Evolutionary conservation across 371 early-diverging fungal genomes (phyloP).

Genomic region (Batkoa obscura): DNA sequence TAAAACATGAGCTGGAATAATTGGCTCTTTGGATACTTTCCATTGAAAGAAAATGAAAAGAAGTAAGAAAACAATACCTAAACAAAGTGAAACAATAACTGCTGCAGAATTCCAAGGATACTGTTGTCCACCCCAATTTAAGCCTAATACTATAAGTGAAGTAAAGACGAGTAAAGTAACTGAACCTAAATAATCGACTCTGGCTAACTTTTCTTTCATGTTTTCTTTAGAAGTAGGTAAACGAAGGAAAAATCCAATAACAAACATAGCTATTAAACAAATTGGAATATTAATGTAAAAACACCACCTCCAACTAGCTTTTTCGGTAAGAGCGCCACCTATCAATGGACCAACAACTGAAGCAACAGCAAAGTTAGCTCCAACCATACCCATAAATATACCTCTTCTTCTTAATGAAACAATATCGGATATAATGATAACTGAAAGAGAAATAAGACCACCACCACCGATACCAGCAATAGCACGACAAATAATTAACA

Average conservation of each 20-base stretch:
- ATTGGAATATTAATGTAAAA: conserved; percentile 64
- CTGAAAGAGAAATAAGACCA: conserved; percentile 40
- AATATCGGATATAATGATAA: conserved; percentile 39
- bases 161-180: conserved; percentile 1
- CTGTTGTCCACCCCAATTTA: conserved; percentile 22
- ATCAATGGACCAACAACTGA: conserved; percentile 49
- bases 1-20: conserved; percentile 29
- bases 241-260: conserved; percentile 27
- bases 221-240: conserved; percentile 22
- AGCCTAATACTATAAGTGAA: conserved; percentile 1
- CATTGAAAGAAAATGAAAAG: conserved; percentile 35
- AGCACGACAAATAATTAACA: conserved; percentile 51
- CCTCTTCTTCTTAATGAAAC: conserved; percentile 17
- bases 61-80: conserved; percentile 31
- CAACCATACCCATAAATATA: conserved; percentile 28
- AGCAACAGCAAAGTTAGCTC: conserved; percentile 31
- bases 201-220: conserved; percentile 22
- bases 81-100: conserved; percentile 32
- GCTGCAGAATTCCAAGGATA: conserved; percentile 31
- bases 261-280: conserved; percentile 25
- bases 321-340: conserved; percentile 52
- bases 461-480: conserved; percentile 65
- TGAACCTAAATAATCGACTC: conserved; percentile 8
- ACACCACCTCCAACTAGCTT: conserved; percentile 33
- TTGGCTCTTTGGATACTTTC: conserved; percentile 30